Percentiles rank a stretch among this genome's conserved stretches.
These are phyloP conservation scores for Neoboletus subvelutipes DNA, from an alignment of 768 basidiomycete species.

Conservation along the genomic window DNA sequence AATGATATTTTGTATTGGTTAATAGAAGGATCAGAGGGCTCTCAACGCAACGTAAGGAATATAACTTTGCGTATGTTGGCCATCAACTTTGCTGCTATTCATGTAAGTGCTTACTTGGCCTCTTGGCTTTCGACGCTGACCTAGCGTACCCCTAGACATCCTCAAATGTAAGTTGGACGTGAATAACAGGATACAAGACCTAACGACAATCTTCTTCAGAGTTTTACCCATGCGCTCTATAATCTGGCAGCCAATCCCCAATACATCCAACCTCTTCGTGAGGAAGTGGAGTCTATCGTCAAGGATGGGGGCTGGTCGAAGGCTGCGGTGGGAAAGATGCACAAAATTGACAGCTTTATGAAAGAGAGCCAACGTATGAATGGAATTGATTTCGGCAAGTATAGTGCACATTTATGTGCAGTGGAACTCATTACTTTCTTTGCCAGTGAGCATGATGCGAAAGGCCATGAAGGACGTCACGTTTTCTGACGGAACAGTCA, in stretches of 20 bases:
- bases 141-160: neutral
- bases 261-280: constrained; percentile 14
- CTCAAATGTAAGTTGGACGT: constrained; percentile 4
- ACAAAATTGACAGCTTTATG: constrained; percentile 21
- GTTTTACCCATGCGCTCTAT: constrained; percentile 11
- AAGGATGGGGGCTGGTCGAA: constrained; percentile 20
- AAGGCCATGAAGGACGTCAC: constrained; percentile 14
- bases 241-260: constrained; percentile 14
- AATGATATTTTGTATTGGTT: constrained; percentile 37
- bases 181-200: neutral
- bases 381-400: constrained; percentile 28
- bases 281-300: constrained; percentile 14
- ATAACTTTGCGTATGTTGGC: constrained; percentile 18
- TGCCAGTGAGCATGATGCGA: constrained; percentile 6
- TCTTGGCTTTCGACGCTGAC: neutral
- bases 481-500: constrained; percentile 38
- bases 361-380: constrained; percentile 28
- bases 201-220: neutral
- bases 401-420: neutral
- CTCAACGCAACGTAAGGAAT: constrained; percentile 18
- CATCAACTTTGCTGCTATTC: constrained; percentile 25
- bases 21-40: constrained; percentile 23
- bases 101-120: neutral
- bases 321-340: constrained; percentile 14
- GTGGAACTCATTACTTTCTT: neutral